Base-by-base conservation (phyloP, 2,329 filamentous ascomycete genomes). In the Myriosclerotinia scirpicola region DNA sequence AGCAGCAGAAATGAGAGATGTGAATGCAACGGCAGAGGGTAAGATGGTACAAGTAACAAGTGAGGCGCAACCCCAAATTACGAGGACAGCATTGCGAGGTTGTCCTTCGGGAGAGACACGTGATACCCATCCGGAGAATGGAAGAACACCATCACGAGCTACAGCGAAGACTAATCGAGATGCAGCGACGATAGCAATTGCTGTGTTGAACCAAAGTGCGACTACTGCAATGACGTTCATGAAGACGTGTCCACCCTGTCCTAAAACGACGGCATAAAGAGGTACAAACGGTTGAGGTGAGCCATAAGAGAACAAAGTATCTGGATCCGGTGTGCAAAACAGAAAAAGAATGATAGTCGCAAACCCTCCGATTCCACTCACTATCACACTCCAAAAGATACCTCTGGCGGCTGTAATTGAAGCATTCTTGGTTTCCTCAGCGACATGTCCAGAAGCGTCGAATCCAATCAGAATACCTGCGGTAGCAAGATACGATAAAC, bases 151-250 rank as follows among this genome's bases (percentile, higher is more conserved):
- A 54, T 69, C 68, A 54, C 68, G 66, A 17, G 68, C 68, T 46
- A 69, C 65, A 11, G 68, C 68, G 22, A 69, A 69, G 38, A 69
- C 67, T 34, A 69, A 67, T 30, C 68, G 42, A 38, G 68, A 69
- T 15, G 65, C 67, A 11, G 68, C 68, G 14, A 68, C 68, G 14
- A 69, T 64, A 15, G 68, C 64, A 17, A 69, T 68, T 6, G 68
- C 64, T 12, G 68, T 69, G 30, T 69, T 69, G 36, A 66, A 66
- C 64, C 64, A 66, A 40, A 66, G 54, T 36, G 62, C 68, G 17
- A 67, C 67, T 22, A 69, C 56, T 9, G 66, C 55, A 26, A 69
- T 54, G n/a, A 69, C 14, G 42, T 62, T 68, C 30, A 65, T 65
- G 26, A 68, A 61, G 22, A 69, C 46, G 30, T 69, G 68, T 8